Base-by-base conservation (phyloP, 2,329 filamentous ascomycete genomes). In the Leptographium galeiforme region DNA sequence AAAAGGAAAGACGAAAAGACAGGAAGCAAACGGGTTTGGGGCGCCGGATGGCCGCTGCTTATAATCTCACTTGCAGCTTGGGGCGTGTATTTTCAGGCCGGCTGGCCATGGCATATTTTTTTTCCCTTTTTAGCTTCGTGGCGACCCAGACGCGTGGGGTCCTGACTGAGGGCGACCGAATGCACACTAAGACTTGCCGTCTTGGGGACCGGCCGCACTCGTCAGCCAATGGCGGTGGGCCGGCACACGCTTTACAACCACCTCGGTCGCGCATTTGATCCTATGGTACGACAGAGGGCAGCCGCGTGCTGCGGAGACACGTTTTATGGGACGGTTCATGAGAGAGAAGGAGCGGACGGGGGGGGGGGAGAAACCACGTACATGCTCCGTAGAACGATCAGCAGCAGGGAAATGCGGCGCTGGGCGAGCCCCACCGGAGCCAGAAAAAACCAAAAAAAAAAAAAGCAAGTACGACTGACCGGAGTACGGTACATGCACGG, bases 231-330 rank as follows among this genome's bases (percentile, higher is more conserved):
- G n/a, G 40, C 5, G 40, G n/a, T 16, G 16, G 40, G 11, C 25
- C 25, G 25, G 25, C 25, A 5, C 25, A 25, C 25, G 25, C 25
- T 25, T 25, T 25, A 25, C 25, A 25, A 18, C 13, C 6, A 13
- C 32, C 30, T 57, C 54, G 50, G 50, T 56, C 46, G 54, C 53
- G 43, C 33, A 54, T 57, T 54, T 52, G 56, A 53, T 44, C 54
- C 49, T 56, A 54, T 54, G 54, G 56, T 48, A 57, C 49, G 56
- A 52, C 50, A 19, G 43, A 54, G 40, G 18, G 50, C 30, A 52
- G 51, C 44, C 50, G 47, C 52, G 52, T 54, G 52, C 46, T n/a
- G 25, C 33, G 41, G 47, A 36, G n/a, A 7, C 16, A 30, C 25
- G 16, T 50, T 34, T 32, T 14, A 40, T 44, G 45, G 41, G 40